phyloP scores from a whole-genome alignment of 306 rosid genomes.

The Cajanus cajan region DNA sequence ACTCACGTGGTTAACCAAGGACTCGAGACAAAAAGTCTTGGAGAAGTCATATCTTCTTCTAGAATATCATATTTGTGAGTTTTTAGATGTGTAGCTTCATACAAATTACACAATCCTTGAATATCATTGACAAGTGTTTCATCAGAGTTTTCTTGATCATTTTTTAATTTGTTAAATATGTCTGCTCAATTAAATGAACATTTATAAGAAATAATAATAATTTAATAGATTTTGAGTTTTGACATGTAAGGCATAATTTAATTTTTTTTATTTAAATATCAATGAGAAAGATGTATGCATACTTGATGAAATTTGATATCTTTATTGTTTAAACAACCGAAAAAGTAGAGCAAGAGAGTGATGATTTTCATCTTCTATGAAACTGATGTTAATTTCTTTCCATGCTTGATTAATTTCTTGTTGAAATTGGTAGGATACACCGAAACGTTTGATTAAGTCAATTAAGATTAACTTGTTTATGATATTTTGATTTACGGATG shows the following conservation, averaged over 20 bases:
- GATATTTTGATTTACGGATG: not conserved
- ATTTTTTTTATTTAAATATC: not conserved
- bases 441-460: constrained; percentile 42
- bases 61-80: constrained; percentile 37
- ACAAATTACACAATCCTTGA: constrained; percentile 41
- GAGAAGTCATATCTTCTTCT: constrained; percentile 35
- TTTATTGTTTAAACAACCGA: constrained; percentile 30
- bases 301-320: constrained; percentile 10
- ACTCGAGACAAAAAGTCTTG: not conserved
- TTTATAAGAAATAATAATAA: not conserved
- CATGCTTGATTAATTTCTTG: constrained; percentile 23
- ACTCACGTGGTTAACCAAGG: not conserved
- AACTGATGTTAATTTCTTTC: not conserved
- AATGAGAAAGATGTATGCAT: not conserved
- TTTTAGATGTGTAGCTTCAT: constrained; percentile 44
- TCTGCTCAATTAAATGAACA: constrained; percentile 22
- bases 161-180: constrained; percentile 32
- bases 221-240: not conserved
- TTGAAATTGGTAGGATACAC: constrained; percentile 41
- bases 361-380: not conserved
- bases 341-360: constrained; percentile 31
- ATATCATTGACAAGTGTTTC: not conserved
- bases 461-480: constrained; percentile 17
- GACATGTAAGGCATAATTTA: not conserved
- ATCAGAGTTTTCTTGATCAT: constrained; percentile 21